Base-by-base conservation (phyloP, 768 basidiomycete species). In the Tylopilus subfusipes region DNA sequence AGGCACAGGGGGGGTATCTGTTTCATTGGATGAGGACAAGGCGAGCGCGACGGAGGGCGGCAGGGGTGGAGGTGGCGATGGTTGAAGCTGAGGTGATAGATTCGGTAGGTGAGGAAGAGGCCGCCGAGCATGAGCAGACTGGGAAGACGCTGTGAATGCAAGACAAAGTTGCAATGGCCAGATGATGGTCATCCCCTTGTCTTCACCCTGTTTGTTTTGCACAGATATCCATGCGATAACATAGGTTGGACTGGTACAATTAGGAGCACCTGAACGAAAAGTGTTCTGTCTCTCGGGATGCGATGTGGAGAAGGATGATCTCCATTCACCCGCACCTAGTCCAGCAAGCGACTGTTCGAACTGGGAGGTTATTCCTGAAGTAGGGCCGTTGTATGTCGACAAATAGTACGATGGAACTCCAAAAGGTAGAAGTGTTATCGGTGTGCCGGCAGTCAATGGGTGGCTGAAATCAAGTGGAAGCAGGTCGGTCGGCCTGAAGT, bases 181-280 rank as follows among this genome's bases (percentile, higher is more conserved):
- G 57, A 91, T 82, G 46, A 87, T 73, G n/a, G 79, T 74, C 29
- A 88, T 72, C 1, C 89, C 89, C 61, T 90, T 90, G 59, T 89
- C 87, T 66, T 91, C 89, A 30, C 86, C 88, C 58, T 86, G 88
- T 57, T 80, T 84, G 62, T 88, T 88, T 68, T 89, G 82, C 19
- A 91, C 85, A 30, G 77, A 79, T 34, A 90, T 76, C 84, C 85
- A 91, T 4, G 81, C 86, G 49, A 91, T 82, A 42, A 89, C 68
- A 65, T 82, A 89, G 16, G 61, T 60, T 3, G 68, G 67, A 40
- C 38, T 53, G 36, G 54, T 48, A 43, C 52, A 50, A 50, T 61
- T 60, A 52, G 43, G 63, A 29, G 34, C 56, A 48, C 62, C 60
- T 34, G 54, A 43, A 54, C 50, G 63, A 53, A 57, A 61, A 48